Evolutionary conservation across 2,329 filamentous ascomycete species (phyloP), one percentile per base, ranked within the genome.

Genomic region (Golovinomyces cichoracearum): DNA sequence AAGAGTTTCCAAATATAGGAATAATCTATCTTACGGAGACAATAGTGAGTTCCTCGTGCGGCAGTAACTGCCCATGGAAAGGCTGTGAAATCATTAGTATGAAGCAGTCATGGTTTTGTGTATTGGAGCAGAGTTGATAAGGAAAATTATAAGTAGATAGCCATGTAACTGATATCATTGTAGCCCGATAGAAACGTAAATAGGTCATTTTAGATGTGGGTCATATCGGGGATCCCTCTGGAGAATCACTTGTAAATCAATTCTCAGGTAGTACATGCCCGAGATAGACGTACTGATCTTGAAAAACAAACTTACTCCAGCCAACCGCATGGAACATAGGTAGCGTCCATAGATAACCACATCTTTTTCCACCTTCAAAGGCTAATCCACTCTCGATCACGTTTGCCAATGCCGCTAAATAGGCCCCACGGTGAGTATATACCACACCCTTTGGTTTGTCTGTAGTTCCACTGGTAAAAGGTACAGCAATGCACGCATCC

Each of bases 1-100:
- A 98, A 66, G 3, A 98, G 66, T 45, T 73, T 73, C 90, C 90
- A 98, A 51, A 98, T 93, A 50, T 88, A 69, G 0, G 83, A 76
- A 60, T 98, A 98, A 64, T 95, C 85, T 54, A 98, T 83, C 67
- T 93, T 95, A 52, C 90, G 74, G 17, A 98, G 68, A 58, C 86
- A 94, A 61, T 93, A 85, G 62, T 95, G 85, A 2, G 88, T 92
- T n/a, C 88, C 90, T 52, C 90, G 72, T 4, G 90, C 85, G 1
- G 85, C 84, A 10, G 84, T 92, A n/a, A 94, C 73, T 1, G 86
- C 74, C 90, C 86, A 93, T 0, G 84, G 84, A 57, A 88, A 92
- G 1, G 83, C 86, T 83, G 40, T 35, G 27, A 22, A 22, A 5
- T 33, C 10, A 33, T 33, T 33, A 33, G 29, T 33, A n/a, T n/a